Percentiles rank a stretch among this genome's conserved stretches.
Conservation (phyloP, 1,284 basidiomycete species). For the Heimioporus punctisporus region DNA sequence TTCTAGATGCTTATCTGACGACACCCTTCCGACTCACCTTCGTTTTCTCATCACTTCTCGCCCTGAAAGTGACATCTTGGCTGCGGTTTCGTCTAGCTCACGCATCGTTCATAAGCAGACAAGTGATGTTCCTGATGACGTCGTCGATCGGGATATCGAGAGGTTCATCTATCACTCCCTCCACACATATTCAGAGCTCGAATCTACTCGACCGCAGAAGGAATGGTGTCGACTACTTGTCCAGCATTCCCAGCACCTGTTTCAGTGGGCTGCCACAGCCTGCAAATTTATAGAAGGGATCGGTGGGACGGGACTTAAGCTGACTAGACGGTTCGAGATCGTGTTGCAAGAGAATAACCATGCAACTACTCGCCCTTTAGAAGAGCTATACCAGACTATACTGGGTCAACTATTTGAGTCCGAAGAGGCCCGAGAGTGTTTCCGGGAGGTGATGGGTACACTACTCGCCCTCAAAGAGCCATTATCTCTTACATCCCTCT, state of each 20-base stretch:
- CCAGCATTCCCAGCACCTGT: neutral
- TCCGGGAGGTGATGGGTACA: neutral
- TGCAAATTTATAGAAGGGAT: neutral
- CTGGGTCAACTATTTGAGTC: neutral
- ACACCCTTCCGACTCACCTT: neutral
- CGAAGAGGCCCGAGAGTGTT: neutral
- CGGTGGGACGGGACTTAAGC: neutral
- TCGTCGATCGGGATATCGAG: neutral
- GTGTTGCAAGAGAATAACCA: neutral
- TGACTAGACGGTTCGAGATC: neutral
- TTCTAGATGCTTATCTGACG: neutral
- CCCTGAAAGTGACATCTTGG: neutral
- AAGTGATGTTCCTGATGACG: neutral
- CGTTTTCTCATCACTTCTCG: neutral
- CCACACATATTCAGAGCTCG: neutral
- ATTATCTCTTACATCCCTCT: neutral
- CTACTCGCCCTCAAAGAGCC: conserved; percentile 8
- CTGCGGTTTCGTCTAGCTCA: neutral
- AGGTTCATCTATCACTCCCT: neutral
- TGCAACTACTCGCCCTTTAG: neutral
- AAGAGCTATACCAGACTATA: neutral
- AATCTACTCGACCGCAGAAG: neutral
- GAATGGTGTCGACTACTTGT: neutral
- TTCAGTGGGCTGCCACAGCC: neutral
- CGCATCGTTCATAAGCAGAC: neutral